These are phyloP conservation scores for Ustilago nuda DNA, from an alignment of 1,284 basidiomycete species.

Conservation along the genomic window DNA sequence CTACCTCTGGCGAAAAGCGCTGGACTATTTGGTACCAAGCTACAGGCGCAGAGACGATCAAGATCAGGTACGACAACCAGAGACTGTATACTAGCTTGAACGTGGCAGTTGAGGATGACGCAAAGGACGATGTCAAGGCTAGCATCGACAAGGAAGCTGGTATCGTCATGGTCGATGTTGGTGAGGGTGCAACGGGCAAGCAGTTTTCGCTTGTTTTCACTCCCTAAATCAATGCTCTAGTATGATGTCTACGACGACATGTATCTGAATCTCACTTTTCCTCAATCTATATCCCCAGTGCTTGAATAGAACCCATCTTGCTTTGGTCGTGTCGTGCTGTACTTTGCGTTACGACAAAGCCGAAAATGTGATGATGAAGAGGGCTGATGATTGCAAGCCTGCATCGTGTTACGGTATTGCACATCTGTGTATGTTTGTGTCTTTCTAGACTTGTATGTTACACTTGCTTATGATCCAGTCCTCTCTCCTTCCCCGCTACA, in stretches of 20 bases:
- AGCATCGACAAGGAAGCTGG: slow-evolving; percentile 43
- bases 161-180: slow-evolving; percentile 50
- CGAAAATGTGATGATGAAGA: background rate
- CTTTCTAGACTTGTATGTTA: background rate
- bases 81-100: slow-evolving; percentile 54
- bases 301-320: background rate
- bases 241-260: background rate
- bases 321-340: too few relatives aligned
- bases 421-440: slow-evolving; percentile 10
- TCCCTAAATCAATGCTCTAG: slow-evolving; percentile 12
- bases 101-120: slow-evolving; percentile 54
- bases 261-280: background rate
- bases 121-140: slow-evolving; percentile 34
- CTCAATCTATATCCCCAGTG: slow-evolving; percentile 3
- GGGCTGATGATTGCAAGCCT: background rate
- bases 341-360: too few relatives aligned
- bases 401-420: background rate
- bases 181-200: slow-evolving; percentile 50
- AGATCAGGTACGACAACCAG: slow-evolving; percentile 54
- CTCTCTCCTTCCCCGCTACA: background rate
- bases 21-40: slow-evolving; percentile 58
- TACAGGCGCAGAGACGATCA: slow-evolving; percentile 43
- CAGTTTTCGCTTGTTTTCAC: slow-evolving; percentile 51
- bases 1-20: slow-evolving; percentile 44
- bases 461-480: slow-evolving; percentile 24